These are phyloP conservation scores for Fusarium nisikadoi DNA, from an alignment of 2,329 filamentous ascomycete genomes.

Conservation along the genomic window DNA sequence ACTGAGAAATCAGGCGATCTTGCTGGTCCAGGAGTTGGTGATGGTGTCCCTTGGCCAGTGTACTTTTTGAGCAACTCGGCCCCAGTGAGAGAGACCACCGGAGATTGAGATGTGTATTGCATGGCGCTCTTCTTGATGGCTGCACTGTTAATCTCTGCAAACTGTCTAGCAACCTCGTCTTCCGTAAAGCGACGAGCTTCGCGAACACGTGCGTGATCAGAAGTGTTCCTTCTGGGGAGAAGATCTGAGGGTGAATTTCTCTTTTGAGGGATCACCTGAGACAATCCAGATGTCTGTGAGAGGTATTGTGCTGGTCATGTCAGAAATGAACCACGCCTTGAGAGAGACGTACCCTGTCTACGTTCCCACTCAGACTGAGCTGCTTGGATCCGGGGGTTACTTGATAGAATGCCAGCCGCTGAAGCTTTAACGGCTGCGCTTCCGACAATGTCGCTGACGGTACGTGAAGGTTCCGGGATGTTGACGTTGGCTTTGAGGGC, in stretches of 20 bases:
- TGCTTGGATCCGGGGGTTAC: conserved; percentile 41
- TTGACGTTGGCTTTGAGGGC: conserved; percentile 12
- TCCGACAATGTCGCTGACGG: conserved; percentile 41
- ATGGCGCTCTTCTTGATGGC: conserved; percentile 16
- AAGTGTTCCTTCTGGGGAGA: conserved; percentile 15
- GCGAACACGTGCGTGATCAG: conserved; percentile 5
- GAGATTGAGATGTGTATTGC: background rate
- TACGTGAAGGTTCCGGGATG: conserved; percentile 21
- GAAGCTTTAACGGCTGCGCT: conserved; percentile 3
- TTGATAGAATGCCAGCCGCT: conserved; percentile 10
- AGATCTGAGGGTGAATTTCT: conserved; percentile 13
- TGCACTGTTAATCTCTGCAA: conserved; percentile 12
- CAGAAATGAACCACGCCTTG: background rate
- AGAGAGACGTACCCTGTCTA: conserved; percentile 8
- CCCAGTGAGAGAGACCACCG: conserved; percentile 20
- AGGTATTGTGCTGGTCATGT: conserved; percentile 14
- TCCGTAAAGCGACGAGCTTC: conserved; percentile 34
- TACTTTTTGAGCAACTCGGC: conserved; percentile 29
- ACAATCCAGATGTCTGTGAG: background rate
- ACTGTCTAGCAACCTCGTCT: conserved; percentile 18
- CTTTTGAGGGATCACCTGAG: conserved; percentile 11
- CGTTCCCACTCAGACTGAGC: conserved; percentile 48
- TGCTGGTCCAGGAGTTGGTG: background rate
- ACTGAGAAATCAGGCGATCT: background rate
- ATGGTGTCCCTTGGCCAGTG: conserved; percentile 6